A percentile compares a stretch with the other conserved stretches of the same genome.
Conservation (phyloP, 2,329 filamentous ascomycete genomes). For the Delphinella strobiligena region DNA sequence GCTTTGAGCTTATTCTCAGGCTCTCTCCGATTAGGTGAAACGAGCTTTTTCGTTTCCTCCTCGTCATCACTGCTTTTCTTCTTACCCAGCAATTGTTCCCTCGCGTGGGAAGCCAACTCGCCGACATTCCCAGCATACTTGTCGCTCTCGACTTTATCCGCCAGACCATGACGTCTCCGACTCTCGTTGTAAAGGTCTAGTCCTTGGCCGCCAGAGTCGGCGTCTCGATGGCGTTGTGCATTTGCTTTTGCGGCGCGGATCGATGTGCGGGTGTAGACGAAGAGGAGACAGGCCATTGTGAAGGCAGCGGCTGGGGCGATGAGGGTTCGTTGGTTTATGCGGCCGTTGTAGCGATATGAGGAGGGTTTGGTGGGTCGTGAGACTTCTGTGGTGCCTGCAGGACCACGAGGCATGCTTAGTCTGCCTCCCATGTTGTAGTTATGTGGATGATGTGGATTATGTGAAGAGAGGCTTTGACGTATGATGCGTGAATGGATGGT, state of each 20-base stretch:
- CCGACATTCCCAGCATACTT: constrained; percentile 21
- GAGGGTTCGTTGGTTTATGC: constrained; percentile 28
- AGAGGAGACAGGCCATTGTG: constrained; percentile 48
- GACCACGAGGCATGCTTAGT: constrained; percentile 31
- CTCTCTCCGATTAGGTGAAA: constrained; percentile 18
- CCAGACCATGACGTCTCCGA: constrained; percentile 38
- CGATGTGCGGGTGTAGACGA: constrained; percentile 50
- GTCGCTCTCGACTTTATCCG: constrained; percentile 31
- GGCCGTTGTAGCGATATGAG: constrained; percentile 17
- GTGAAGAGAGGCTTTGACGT: no score
- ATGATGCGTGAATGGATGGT: background rate
- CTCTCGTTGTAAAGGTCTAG: constrained; percentile 41
- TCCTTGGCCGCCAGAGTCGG: constrained; percentile 42
- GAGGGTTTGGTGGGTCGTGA: constrained; percentile 18
- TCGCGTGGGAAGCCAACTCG: constrained; percentile 20
- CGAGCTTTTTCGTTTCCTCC: constrained; percentile 25
- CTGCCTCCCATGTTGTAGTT: constrained; percentile 29
- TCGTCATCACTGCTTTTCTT: constrained; percentile 21
- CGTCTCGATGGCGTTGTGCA: constrained; percentile 46
- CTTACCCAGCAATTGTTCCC: constrained; percentile 12
- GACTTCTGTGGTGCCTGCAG: constrained; percentile 31
- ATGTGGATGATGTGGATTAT: background rate
- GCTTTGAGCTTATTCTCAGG: constrained; percentile 28
- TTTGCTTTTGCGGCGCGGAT: constrained; percentile 56
- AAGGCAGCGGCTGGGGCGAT: constrained; percentile 51